These are phyloP conservation scores for Entomortierella beljakovae DNA, from an alignment of 192 early-diverging fungal species.

Conservation along the genomic window DNA sequence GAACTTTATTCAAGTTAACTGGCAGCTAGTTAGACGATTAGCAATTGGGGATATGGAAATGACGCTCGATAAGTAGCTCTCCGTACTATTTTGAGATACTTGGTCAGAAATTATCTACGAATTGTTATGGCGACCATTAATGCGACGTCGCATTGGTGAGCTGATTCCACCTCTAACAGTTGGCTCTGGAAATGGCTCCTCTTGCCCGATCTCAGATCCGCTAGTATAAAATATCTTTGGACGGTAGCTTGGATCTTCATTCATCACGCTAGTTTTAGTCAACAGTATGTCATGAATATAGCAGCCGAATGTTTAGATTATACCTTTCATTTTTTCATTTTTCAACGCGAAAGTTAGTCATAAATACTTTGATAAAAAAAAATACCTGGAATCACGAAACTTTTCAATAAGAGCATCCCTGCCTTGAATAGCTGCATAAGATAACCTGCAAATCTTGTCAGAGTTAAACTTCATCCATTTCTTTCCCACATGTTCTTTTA, in stretches of 20 bases:
- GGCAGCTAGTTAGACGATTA: too few species aligned
- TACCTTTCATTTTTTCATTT: too few species aligned
- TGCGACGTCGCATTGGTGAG: not conserved
- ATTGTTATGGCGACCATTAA: not conserved
- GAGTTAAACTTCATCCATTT: slow-evolving; percentile 85
- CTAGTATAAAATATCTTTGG: slow-evolving; percentile 80
- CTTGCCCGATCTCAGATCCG: slow-evolving; percentile 69
- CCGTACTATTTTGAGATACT: too few species aligned
- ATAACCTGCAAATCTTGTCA: slow-evolving; percentile 79
- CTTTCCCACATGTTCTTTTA: slow-evolving; percentile 74
- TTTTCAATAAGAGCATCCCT: slow-evolving; percentile 77
- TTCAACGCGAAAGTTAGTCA: too few species aligned
- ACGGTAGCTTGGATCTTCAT: slow-evolving; percentile 76
- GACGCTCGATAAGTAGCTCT: not conserved
- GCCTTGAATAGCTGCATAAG: slow-evolving; percentile 88
- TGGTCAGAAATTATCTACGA: not conserved
- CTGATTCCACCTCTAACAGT: slow-evolving; percentile 33
- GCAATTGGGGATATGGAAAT: too few species aligned
- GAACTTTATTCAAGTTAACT: too few species aligned
- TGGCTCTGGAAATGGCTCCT: slow-evolving; percentile 73
- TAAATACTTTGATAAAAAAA: not conserved
- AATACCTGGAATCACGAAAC: slow-evolving; percentile 81
- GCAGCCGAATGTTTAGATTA: too few species aligned
- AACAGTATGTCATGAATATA: not conserved
- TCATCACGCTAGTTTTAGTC: slow-evolving; percentile 74